Base-by-base conservation (phyloP, 495 filamentous ascomycete genomes). In the Penicillium pancosmium region DNA sequence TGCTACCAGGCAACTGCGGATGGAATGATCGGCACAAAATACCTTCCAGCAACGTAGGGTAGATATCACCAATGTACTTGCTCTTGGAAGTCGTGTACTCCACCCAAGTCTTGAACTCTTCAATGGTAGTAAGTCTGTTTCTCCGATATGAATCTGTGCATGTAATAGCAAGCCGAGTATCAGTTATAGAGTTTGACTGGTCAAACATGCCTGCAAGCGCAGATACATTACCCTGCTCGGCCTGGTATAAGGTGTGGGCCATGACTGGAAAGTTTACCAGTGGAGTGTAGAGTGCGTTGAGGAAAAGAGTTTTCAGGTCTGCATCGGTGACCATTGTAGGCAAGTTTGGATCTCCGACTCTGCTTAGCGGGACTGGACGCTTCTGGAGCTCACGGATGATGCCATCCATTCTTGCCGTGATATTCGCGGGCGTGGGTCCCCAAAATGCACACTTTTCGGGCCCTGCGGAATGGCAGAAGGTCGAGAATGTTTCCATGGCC, bases 401-500 rank as follows among this genome's bases (percentile, higher is more conserved):
- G 5, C 55, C 49, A 10, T 75, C 47, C 50, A 80, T 73, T 23
- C 76, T 72, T 4, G 59, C 19, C 23, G 56, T 67, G 49, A 84
- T 70, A 38, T 75, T 71, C 3, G 61, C 60, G 1, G 65, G 49
- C 0, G 50, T 62, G n/a, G 82, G 76, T 5, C 74, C 76, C 44
- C 74, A 74, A 35, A 78, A 68, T 3, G 68, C 56, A 54, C 80
- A 84, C 0, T 49, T 59, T 16, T 69, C 33, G 7, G 62, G 55
- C 1, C 77, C 76, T 11, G 66, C 81, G 3, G 60, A 61, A 66
- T 71, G 64, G 53, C 82, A 85, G 12, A 65, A 70, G 18, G 68
- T 63, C 49, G 61, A 75, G 61, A 83, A 77, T 9, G 56, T 55
- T 11, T 67, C 62, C 15, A 80, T 38, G 4, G 36, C 36, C 36